Evolutionary conservation across 2,329 filamentous ascomycete genomes (phyloP).

Genomic region (Elsinoe necatrix): DNA sequence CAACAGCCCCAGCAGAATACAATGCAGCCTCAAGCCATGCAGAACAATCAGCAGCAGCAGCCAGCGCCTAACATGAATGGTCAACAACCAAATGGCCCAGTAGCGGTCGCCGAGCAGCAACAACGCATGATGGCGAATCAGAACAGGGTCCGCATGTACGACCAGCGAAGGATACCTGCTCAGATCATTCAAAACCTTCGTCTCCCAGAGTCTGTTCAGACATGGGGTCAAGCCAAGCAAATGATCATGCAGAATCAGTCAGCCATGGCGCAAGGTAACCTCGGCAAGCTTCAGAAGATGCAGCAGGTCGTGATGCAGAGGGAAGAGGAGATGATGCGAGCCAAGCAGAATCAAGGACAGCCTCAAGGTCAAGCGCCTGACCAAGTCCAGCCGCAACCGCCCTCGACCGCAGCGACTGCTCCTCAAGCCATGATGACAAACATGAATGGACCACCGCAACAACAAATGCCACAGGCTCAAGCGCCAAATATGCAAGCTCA

Average conservation of each 20-base stretch:
- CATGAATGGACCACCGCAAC: not conserved
- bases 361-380: conserved; percentile 8
- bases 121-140: conserved; percentile 16
- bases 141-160: conserved; percentile 15
- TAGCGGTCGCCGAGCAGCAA: conserved; percentile 16
- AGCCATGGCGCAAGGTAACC: conserved; percentile 34
- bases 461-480: conserved; percentile 17
- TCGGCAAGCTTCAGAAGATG: conserved; percentile 30
- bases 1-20: conserved; percentile 15
- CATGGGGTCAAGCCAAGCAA: conserved; percentile 50
- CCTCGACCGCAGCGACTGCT: conserved; percentile 1
- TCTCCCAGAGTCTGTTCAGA: conserved; percentile 44
- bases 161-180: conserved; percentile 2
- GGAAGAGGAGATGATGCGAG: conserved; percentile 14
- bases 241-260: conserved; percentile 42
- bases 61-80: conserved; percentile 13
- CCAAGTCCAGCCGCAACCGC: conserved; percentile 7
- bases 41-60: conserved; percentile 18
- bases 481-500: conserved; percentile 18
- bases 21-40: conserved; percentile 17
- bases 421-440: conserved; percentile 14
- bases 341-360: conserved; percentile 22
- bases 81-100: conserved; percentile 13
- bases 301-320: conserved; percentile 15
- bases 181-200: conserved; percentile 2